phyloP scores from a whole-genome alignment of 2,329 filamentous ascomycete genomes.

The Xylaria sp. region DNA sequence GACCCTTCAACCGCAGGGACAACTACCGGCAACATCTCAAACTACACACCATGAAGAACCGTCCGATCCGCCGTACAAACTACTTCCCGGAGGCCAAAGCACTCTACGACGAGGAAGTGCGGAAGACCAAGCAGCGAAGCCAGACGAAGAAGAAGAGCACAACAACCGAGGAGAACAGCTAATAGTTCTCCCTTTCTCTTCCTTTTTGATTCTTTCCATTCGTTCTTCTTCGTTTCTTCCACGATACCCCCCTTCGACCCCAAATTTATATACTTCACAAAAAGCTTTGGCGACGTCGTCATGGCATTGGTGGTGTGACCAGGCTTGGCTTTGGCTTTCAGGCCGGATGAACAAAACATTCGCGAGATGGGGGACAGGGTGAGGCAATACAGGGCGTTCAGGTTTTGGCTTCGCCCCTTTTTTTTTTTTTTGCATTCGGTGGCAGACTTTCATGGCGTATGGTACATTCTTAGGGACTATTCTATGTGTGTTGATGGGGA shows the following conservation, averaged over 20 bases:
- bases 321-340: slow-evolving; percentile 17
- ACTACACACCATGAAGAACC: slow-evolving; percentile 39
- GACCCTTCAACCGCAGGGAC: slow-evolving; percentile 42
- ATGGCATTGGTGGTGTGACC: slow-evolving; percentile 1
- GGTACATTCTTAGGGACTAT: background rate
- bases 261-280: slow-evolving; percentile 2
- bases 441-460: background rate
- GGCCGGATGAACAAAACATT: slow-evolving; percentile 6
- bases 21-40: slow-evolving; percentile 44
- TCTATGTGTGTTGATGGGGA: background rate
- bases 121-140: slow-evolving; percentile 30
- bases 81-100: slow-evolving; percentile 35
- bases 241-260: too few relatives aligned
- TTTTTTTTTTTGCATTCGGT: background rate
- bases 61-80: slow-evolving; percentile 38
- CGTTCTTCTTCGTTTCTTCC: too few relatives aligned
- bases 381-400: slow-evolving; percentile 11
- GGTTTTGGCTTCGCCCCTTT: background rate
- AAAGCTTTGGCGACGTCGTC: background rate
- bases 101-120: slow-evolving; percentile 27
- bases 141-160: slow-evolving; percentile 25
- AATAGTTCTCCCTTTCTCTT: too few relatives aligned
- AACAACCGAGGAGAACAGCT: slow-evolving; percentile 14
- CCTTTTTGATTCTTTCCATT: too few relatives aligned
- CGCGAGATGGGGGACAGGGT: slow-evolving; percentile 6